phyloP scores from a whole-genome alignment of 2,329 filamentous ascomycete species.

The Fusarium fracticaudum region DNA sequence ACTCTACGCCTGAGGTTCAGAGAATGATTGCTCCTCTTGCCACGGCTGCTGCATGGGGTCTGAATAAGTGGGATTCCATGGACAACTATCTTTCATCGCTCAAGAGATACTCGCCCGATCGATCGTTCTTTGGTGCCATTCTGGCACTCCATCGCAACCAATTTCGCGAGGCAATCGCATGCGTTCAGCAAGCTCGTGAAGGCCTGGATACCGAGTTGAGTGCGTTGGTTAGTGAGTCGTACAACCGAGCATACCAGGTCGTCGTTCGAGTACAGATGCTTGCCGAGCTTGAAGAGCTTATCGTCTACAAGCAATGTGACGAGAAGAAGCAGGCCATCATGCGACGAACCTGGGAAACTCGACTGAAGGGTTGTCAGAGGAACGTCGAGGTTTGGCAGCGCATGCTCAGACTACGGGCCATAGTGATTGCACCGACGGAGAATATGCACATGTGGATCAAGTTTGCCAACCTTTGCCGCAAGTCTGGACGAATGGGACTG shows the following conservation, averaged over 20 bases:
- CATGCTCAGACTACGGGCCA: slow-evolving; percentile 92
- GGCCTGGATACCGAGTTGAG: slow-evolving; percentile 95
- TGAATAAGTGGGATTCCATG: slow-evolving; percentile 98
- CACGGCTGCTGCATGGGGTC: slow-evolving; percentile 94
- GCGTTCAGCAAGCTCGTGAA: slow-evolving; percentile 91
- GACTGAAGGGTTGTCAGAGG: slow-evolving; percentile 92
- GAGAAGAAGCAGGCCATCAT: slow-evolving; percentile 89
- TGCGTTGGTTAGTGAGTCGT: slow-evolving; percentile 96
- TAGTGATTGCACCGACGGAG: slow-evolving; percentile 91
- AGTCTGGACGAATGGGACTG: slow-evolving; percentile 91
- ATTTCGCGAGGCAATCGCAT: slow-evolving; percentile 87
- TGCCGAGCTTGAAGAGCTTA: slow-evolving; percentile 97
- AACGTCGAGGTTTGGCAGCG: slow-evolving; percentile 99
- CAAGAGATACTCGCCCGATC: slow-evolving; percentile 91
- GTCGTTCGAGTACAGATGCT: slow-evolving; percentile 99
- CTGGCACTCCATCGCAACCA: slow-evolving; percentile 94
- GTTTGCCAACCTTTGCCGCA: slow-evolving; percentile 96
- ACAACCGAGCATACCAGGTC: slow-evolving; percentile 97
- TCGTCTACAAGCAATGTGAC: slow-evolving; percentile 95
- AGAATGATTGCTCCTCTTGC: slow-evolving; percentile 92
- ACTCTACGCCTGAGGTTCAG: slow-evolving; percentile 86
- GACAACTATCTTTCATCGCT: slow-evolving; percentile 96
- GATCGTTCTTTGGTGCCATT: slow-evolving; percentile 97
- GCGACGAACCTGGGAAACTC: slow-evolving; percentile 94
- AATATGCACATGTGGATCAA: slow-evolving; percentile 99